phyloP scores from a whole-genome alignment of 371 early-diverging fungal species.

The Umbelopsis sp. region DNA sequence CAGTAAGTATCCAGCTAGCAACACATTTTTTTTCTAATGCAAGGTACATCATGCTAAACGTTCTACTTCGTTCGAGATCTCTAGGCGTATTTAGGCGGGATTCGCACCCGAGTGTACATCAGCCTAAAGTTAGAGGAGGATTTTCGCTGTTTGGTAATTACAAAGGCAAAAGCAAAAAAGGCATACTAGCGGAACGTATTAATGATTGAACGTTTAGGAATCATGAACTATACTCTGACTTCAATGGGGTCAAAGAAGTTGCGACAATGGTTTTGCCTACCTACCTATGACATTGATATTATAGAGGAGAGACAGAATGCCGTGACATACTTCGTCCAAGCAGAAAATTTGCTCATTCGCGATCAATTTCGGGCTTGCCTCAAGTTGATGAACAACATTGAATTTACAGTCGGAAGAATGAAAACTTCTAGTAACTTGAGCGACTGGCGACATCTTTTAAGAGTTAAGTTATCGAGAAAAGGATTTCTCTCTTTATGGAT shows the following conservation, averaged over 20 bases:
- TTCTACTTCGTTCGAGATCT: constrained; percentile 42
- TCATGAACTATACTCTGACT: constrained; percentile 67
- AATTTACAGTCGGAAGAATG: constrained; percentile 54
- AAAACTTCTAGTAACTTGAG: constrained; percentile 46
- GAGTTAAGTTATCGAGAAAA: constrained; percentile 41
- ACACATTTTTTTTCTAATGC: background rate
- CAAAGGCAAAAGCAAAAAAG: background rate
- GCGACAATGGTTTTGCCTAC: constrained; percentile 69
- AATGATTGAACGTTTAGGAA: constrained; percentile 41
- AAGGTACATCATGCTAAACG: background rate
- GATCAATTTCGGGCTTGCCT: constrained; percentile 44
- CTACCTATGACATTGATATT: constrained; percentile 48
- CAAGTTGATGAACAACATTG: constrained; percentile 65
- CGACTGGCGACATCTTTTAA: constrained; percentile 75
- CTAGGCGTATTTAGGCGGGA: constrained; percentile 72
- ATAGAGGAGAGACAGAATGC: constrained; percentile 58
- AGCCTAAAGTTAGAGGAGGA: constrained; percentile 61
- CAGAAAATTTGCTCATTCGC: constrained; percentile 35
- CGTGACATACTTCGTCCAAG: constrained; percentile 50
- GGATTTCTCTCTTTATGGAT: background rate
- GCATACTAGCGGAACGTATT: background rate
- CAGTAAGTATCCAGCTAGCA: background rate
- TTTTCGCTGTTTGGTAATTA: constrained; percentile 67
- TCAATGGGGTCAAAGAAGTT: constrained; percentile 57
- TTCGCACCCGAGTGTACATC: constrained; percentile 68